phyloP scores from a whole-genome alignment of 1,284 basidiomycete species.

The Phenoliferia sp. region DNA sequence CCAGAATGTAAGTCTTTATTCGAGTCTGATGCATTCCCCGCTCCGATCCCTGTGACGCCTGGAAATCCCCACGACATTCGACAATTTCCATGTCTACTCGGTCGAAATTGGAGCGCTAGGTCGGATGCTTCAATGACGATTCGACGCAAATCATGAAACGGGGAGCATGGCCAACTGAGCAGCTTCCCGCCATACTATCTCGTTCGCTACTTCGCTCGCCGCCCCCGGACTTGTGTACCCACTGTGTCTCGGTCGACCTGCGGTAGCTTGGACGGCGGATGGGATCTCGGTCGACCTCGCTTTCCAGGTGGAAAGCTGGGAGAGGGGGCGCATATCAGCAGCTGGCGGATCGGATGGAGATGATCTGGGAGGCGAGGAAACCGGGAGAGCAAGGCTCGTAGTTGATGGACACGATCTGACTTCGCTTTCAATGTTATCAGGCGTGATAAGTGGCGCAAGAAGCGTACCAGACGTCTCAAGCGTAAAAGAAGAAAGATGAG shows the following conservation, averaged over 20 bases:
- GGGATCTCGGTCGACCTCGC: too few species aligned
- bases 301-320: too few species aligned
- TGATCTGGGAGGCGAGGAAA: too few species aligned
- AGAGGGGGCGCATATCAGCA: too few species aligned
- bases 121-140: too few species aligned
- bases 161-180: neutral
- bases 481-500: constrained; percentile 39
- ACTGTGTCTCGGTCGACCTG: neutral
- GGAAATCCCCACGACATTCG: neutral
- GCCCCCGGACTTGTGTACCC: neutral
- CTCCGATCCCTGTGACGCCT: too few species aligned
- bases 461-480: constrained; percentile 39
- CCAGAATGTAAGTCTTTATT: neutral
- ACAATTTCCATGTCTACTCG: neutral
- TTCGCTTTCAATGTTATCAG: neutral
- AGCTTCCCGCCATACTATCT: neutral
- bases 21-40: neutral
- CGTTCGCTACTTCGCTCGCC: neutral
- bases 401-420: too few species aligned
- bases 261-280: neutral
- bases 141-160: too few species aligned
- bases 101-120: too few species aligned
- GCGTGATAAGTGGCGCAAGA: constrained; percentile 42
- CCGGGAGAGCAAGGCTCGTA: too few species aligned
- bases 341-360: too few species aligned